Evolutionary conservation across 176 grass and related monocot species (phyloP), one percentile per base, ranked within the genome.

Genomic region (Hyparrhenia diplandra): DNA sequence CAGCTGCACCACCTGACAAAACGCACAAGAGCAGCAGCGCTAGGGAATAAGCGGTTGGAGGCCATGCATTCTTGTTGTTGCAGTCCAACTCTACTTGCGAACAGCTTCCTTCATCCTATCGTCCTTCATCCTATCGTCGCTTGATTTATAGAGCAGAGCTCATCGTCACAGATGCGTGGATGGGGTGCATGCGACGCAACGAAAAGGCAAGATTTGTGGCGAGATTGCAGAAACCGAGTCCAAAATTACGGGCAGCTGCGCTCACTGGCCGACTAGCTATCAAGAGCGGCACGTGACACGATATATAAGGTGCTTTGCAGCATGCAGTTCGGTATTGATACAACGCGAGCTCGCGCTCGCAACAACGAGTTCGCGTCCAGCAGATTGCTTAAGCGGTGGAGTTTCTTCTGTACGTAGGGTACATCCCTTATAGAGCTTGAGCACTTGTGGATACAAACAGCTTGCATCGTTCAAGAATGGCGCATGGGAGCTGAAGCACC

Each of bases 221-320:
- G 32, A 40, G 71, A 75, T 83, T 42, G 61, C 61, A 67, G 61
- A 57, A 73, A 82, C 68, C 12, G 17, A 23, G 61, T 57, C 46
- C 32, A 83, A 83, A n/a, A 41, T 67, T 74, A 61, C 60, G 57
- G 81, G 64, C 58, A n/a, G 24, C 74, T 3, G 57, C 12, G 14
- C 58, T 1, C 37, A 43, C 14, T 20, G 36, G 57, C 24, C 34
- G 25, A 55, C 54, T 61, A 82, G 36, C 51, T 61, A 27, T 25
- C 25, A 31, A 31, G 59, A 29, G 23, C 32, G 17, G 49, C 37
- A 28, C 6, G 9, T 40, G 43, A 29, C 35, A 54, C 32, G 60
- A 57, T 57, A 55, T n/a, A 4, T 13, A n/a, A 16, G 23, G 24
- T 52, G 30, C 20, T n/a, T 65, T 28, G 59, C 4, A 3, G 20